phyloP scores from a whole-genome alignment of 768 basidiomycete genomes.

The Boletus speciosus region DNA sequence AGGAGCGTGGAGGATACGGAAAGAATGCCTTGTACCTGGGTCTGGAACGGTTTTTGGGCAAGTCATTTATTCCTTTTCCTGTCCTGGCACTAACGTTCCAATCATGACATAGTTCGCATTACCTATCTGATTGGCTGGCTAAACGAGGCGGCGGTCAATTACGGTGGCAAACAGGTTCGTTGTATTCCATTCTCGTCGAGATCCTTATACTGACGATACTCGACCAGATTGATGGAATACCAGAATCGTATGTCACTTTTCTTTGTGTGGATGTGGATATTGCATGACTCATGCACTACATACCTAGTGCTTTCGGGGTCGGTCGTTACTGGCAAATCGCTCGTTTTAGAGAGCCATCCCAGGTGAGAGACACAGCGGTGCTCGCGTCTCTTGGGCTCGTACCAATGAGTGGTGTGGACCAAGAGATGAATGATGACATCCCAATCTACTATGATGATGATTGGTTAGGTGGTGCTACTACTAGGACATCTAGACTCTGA shows the following conservation, averaged over 20 bases:
- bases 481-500: no score
- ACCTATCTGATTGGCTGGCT: constrained; percentile 7
- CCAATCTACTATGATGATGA: no score
- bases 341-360: no score
- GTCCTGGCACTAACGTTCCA: background rate
- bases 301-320: no score
- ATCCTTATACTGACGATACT: background rate
- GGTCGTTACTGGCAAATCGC: no score
- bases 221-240: background rate
- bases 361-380: no score
- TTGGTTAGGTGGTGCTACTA: no score
- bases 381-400: no score
- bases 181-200: background rate
- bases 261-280: no score
- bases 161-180: constrained; percentile 20
- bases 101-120: background rate
- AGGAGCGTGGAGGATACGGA: constrained; percentile 15
- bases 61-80: background rate
- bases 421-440: no score
- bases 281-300: no score
- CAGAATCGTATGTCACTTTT: background rate
- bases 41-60: background rate
- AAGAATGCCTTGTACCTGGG: background rate
- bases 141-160: constrained; percentile 8
- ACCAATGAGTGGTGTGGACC: no score